phyloP scores from a whole-genome alignment of 2,329 filamentous ascomycete species.

The Cercospora zeina region DNA sequence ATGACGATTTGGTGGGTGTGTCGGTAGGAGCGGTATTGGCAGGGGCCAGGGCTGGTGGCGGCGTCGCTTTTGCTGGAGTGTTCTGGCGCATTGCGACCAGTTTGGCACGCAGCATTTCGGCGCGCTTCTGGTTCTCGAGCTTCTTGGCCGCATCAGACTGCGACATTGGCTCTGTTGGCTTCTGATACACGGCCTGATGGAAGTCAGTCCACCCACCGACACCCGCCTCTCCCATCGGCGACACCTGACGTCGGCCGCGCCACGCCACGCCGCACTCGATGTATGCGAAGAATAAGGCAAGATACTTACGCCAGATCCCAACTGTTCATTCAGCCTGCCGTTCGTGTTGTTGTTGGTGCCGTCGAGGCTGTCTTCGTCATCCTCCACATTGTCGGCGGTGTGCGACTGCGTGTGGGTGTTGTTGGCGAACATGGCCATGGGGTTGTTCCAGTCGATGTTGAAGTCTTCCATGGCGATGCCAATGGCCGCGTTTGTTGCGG shows the following conservation, averaged over 20 bases:
- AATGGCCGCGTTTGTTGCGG: neutral
- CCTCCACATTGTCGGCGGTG: constrained; percentile 26
- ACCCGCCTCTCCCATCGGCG: neutral
- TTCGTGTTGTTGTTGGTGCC: constrained; percentile 19
- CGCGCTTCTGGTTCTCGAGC: constrained; percentile 32
- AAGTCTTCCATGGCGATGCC: constrained; percentile 11
- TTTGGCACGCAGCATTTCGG: constrained; percentile 41
- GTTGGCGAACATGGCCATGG: constrained; percentile 27
- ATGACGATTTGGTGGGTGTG: neutral
- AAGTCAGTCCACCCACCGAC: constrained; percentile 27
- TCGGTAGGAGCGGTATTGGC: neutral
- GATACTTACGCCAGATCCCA: constrained; percentile 27
- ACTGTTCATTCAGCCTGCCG: constrained; percentile 16
- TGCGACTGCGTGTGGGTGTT: constrained; percentile 15
- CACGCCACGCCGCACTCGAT: neutral
- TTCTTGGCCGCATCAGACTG: constrained; percentile 23
- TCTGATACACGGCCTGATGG: constrained; percentile 19
- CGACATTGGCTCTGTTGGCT: neutral
- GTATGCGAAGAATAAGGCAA: neutral
- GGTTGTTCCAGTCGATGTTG: constrained; percentile 32
- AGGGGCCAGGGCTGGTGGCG: constrained; percentile 15
- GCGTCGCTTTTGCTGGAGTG: constrained; percentile 23
- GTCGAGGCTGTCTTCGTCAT: constrained; percentile 32
- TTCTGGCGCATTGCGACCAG: constrained; percentile 33
- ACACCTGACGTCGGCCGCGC: neutral